phyloP scores from a whole-genome alignment of 2,329 filamentous ascomycete species.

The Fusarium tuaranense region DNA sequence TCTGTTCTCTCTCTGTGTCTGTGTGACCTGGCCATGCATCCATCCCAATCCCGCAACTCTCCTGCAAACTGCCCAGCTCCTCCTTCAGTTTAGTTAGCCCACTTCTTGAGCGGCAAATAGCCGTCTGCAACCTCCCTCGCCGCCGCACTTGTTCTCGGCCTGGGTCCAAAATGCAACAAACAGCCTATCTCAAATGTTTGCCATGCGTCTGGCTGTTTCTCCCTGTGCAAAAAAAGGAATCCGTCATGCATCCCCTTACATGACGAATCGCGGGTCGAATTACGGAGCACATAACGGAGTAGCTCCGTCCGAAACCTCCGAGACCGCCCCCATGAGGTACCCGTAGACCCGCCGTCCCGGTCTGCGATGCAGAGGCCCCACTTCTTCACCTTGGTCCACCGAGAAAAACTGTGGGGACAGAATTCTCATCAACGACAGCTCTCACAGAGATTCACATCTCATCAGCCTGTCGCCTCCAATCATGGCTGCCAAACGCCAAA shows the following conservation, averaged over 20 bases:
- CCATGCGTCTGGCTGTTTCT: background rate
- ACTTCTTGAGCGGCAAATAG: slow-evolving; percentile 5
- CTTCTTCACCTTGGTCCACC: slow-evolving; percentile 28
- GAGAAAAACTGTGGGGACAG: slow-evolving; percentile 25
- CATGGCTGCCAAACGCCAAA: slow-evolving; percentile 51
- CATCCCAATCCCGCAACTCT: slow-evolving; percentile 16
- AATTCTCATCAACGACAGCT: slow-evolving; percentile 39
- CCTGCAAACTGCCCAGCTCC: slow-evolving; percentile 10
- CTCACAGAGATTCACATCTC: slow-evolving; percentile 31
- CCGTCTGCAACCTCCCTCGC: background rate
- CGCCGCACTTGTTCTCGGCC: background rate
- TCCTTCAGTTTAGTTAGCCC: slow-evolving; percentile 2
- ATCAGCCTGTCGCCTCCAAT: slow-evolving; percentile 2
- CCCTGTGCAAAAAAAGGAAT: background rate
- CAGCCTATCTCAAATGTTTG: background rate
- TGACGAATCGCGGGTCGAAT: slow-evolving; percentile 11
- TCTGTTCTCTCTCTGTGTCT: slow-evolving; percentile 11
- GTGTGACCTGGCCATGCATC: slow-evolving; percentile 40
- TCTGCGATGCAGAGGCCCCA: slow-evolving; percentile 10
- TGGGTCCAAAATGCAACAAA: background rate
- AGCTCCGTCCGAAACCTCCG: slow-evolving; percentile 28
- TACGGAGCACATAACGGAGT: slow-evolving; percentile 7
- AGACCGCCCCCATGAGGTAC: background rate
- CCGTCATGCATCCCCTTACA: background rate
- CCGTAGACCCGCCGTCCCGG: slow-evolving; percentile 10